Evolutionary conservation across 2,329 filamentous ascomycete genomes (phyloP).

Genomic region (Ophiostoma quercus): DNA sequence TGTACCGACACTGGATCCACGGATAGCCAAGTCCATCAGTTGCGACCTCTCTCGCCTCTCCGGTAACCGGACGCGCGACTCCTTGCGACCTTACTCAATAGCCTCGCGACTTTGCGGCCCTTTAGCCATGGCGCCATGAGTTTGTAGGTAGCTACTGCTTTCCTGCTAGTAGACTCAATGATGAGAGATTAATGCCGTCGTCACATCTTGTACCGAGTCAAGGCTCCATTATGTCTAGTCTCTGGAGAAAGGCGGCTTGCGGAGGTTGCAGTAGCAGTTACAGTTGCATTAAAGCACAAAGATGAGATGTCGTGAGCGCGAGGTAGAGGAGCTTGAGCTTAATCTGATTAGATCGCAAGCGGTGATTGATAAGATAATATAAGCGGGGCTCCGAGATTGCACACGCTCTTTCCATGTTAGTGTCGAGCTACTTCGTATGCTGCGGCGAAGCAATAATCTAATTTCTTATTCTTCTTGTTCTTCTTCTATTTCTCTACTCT

Average conservation of each 20-base stretch:
- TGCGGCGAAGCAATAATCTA: neutral
- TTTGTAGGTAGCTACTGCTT: neutral
- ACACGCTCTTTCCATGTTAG: neutral
- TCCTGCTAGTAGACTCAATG: neutral
- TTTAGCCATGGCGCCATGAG: neutral
- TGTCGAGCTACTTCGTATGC: neutral
- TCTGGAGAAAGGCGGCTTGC: neutral
- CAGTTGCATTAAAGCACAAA: neutral
- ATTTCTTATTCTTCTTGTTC: neutral
- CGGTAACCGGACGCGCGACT: neutral
- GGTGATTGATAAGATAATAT: constrained; percentile 2
- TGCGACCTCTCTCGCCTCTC: neutral
- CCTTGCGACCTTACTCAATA: too few species aligned
- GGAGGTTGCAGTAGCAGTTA: too few species aligned
- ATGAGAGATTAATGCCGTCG: neutral
- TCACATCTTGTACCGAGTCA: too few species aligned
- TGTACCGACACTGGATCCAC: neutral
- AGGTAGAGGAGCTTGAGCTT: neutral
- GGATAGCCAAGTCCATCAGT: neutral
- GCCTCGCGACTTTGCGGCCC: too few species aligned
- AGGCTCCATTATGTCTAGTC: neutral
- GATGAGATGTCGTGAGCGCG: neutral
- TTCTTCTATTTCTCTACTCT: neutral
- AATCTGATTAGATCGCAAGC: neutral
- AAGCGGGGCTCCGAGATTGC: neutral